Conservation (phyloP, 129 eudicot species). For the Scalesia atractyloides region DNA sequence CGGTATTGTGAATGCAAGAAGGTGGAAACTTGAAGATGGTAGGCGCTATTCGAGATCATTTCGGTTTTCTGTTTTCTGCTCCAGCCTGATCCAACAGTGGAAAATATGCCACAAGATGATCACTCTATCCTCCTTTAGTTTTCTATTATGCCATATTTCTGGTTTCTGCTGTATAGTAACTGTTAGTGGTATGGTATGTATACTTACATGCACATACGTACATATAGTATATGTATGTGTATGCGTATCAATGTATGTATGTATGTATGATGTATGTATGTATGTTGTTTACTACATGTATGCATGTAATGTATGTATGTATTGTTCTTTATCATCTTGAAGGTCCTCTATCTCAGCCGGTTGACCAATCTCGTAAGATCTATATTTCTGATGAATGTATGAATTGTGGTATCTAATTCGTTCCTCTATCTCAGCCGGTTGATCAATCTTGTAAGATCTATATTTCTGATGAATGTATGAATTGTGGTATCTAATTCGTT, state of each 20-base stretch:
- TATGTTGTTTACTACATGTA: background rate
- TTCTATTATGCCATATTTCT: constrained; percentile 38
- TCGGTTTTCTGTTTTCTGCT: constrained; percentile 7
- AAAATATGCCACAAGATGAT: constrained; percentile 18
- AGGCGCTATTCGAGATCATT: constrained; percentile 17
- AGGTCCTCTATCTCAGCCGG: constrained; percentile 1
- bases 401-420: background rate
- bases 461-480: constrained; percentile 2
- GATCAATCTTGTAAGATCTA: background rate
- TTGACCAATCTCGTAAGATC: background rate
- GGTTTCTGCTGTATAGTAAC: constrained; percentile 49
- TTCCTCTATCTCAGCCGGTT: background rate
- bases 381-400: constrained; percentile 3
- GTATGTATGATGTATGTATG: background rate
- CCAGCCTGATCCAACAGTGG: constrained; percentile 30
- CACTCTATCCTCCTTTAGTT: constrained; percentile 26
- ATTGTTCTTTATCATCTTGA: background rate
- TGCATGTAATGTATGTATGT: background rate
- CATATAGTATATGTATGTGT: background rate
- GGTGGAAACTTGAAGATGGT: constrained; percentile 29
- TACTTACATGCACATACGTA: constrained; percentile 18
- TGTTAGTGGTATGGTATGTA: constrained; percentile 11
- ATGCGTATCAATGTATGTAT: background rate
- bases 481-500: background rate
- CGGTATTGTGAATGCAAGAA: constrained; percentile 15